Evolutionary conservation across 2,329 filamentous ascomycete genomes (phyloP), one percentile per base, ranked within the genome.

Genomic region (Colletotrichum sublineola): DNA sequence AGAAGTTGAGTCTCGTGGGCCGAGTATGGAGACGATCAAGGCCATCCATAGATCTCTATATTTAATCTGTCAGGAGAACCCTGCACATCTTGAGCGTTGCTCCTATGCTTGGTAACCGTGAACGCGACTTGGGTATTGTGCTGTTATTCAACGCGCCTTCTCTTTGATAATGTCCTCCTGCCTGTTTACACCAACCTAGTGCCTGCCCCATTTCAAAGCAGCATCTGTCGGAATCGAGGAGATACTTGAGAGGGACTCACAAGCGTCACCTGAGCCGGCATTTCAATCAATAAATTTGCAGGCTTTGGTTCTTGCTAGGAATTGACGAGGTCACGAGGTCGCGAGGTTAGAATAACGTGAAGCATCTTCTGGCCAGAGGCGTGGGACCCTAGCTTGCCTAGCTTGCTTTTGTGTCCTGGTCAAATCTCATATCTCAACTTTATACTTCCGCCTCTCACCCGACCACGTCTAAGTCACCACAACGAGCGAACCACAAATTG

Each of bases 331-430:
- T 3, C 24, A 31, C 14, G 11, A 38, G 14, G 44, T 3, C 24
- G 9, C 38, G 38, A 40, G 61, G 40, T 31, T 11, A 36, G 5
- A 20, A 7, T 5, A 24, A 42, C 24, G 33, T 33, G 24, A 29
- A 42, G 31, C 11, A 12, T n/a, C 9, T 33, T n/a, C 9, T 33
- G 46, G 24, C 31, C 20, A 36, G 31, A 62, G 42, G 44, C 58
- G 46, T 63, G 61, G 48, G n/a, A 31, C 61, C 46, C 52, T 29
- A 38, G 31, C 46, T 31, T 63, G 53, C 46, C 36, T 40, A 29
- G 24, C 42, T 31, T 48, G 24, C 2, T 20, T 20, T 6, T n/a
- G 11, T 15, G 5, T 29, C n/a, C 3, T 38, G 9, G 40, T 6
- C n/a, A 6, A 5, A 40, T n/a, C 24, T 42, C 15, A 61, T 29